These are phyloP conservation scores for Alternaria triticina DNA, from an alignment of 2,329 filamentous ascomycete species.

Conservation along the genomic window DNA sequence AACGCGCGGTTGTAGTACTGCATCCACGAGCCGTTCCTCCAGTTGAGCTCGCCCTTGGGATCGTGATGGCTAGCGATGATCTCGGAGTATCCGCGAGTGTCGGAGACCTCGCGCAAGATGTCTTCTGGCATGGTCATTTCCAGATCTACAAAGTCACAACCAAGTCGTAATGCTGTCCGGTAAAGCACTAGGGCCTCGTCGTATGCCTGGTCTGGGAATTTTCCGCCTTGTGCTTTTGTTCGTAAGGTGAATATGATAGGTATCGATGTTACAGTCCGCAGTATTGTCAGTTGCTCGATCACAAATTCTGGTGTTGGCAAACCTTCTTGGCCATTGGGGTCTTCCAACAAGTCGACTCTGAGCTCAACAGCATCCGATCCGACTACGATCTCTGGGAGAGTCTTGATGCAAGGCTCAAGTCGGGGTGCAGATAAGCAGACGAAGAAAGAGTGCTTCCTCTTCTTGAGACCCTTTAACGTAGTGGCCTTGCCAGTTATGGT, in stretches of 20 bases:
- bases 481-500: constrained; percentile 68
- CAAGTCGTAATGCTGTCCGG: constrained; percentile 77
- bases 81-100: constrained; percentile 73
- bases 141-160: constrained; percentile 90
- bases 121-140: constrained; percentile 85
- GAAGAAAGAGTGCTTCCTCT: constrained; percentile 82
- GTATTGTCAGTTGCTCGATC: constrained; percentile 77
- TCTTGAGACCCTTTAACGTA: constrained; percentile 65
- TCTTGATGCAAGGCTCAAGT: constrained; percentile 66
- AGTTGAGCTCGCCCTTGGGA: constrained; percentile 76
- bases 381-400: constrained; percentile 75
- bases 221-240: constrained; percentile 83
- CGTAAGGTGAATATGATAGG: constrained; percentile 94
- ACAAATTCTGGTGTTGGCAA: constrained; percentile 76
- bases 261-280: constrained; percentile 73
- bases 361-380: constrained; percentile 94
- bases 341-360: constrained; percentile 85
- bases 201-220: constrained; percentile 78
- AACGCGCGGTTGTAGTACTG: constrained; percentile 87
- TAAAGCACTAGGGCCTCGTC: constrained; percentile 79
- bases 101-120: constrained; percentile 72
- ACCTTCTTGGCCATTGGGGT: constrained; percentile 65
- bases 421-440: constrained; percentile 86
- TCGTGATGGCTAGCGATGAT: constrained; percentile 98
- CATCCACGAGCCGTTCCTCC: constrained; percentile 93